Percentiles rank a stretch among this genome's conserved stretches.
Evolutionary conservation across 345 rosid genomes (phyloP).

Genomic region (Brassica rapa): DNA sequence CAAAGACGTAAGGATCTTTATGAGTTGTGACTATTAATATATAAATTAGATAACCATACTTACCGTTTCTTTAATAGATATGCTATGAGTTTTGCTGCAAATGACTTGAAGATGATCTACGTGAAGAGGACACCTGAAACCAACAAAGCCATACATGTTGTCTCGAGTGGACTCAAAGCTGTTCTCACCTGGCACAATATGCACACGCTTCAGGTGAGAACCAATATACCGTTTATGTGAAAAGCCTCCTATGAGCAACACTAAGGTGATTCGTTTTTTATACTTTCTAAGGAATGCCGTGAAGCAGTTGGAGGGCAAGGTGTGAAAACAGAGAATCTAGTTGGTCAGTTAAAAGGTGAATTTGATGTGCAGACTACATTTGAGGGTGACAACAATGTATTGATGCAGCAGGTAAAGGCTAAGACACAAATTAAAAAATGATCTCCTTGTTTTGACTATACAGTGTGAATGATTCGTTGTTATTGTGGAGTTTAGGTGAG

Average conservation of each 20-base stretch:
- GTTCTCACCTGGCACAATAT: slow-evolving; percentile 82
- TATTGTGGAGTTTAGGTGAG: slow-evolving; percentile 59
- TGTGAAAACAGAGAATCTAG: slow-evolving; percentile 78
- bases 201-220: slow-evolving; percentile 86
- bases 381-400: slow-evolving; percentile 90
- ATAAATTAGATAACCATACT: neutral
- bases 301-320: slow-evolving; percentile 99
- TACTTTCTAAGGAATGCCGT: slow-evolving; percentile 70
- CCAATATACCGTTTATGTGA: neutral
- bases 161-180: slow-evolving; percentile 88
- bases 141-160: slow-evolving; percentile 73
- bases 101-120: slow-evolving; percentile 73
- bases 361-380: slow-evolving; percentile 88
- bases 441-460: slow-evolving; percentile 6
- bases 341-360: slow-evolving; percentile 88
- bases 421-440: slow-evolving; percentile 3
- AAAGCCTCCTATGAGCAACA: neutral
- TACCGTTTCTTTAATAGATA: slow-evolving; percentile 46
- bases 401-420: slow-evolving; percentile 87
- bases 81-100: slow-evolving; percentile 78
- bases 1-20: slow-evolving; percentile 67
- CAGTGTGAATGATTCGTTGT: neutral
- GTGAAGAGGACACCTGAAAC: slow-evolving; percentile 80
- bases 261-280: neutral
- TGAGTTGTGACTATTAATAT: neutral